Evolutionary conservation across 805 yeast genomes (phyloP).

Genomic region (Monosporozyma servazzii): DNA sequence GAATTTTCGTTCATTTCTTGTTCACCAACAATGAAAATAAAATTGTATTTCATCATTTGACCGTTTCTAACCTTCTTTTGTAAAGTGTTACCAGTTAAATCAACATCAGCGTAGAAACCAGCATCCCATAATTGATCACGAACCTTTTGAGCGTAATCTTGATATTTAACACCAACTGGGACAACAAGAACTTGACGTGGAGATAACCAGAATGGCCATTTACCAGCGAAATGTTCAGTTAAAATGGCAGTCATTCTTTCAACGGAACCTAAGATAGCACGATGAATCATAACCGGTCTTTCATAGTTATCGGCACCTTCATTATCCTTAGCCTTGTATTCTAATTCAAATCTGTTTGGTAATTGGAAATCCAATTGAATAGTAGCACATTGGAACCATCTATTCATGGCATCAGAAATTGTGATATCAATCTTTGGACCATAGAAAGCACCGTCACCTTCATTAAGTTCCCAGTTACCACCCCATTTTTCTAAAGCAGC

Average conservation of each 20-base stretch:
- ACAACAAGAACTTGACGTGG: slow-evolving; percentile 96
- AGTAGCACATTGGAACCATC: slow-evolving; percentile 99
- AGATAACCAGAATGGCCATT: slow-evolving; percentile 99
- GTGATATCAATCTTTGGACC: slow-evolving; percentile 95
- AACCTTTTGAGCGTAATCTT: slow-evolving; percentile 80
- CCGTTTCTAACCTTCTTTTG: slow-evolving; percentile 98
- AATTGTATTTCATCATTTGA: slow-evolving; percentile 88
- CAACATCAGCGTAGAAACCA: slow-evolving; percentile 89
- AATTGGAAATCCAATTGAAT: slow-evolving; percentile 98
- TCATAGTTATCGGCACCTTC: slow-evolving; percentile 42
- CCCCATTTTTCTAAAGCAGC: slow-evolving; percentile 77
- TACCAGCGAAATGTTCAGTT: slow-evolving; percentile 97
- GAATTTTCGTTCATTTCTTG: slow-evolving; percentile 71
- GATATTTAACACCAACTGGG: slow-evolving; percentile 92
- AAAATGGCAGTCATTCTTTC: slow-evolving; percentile 99
- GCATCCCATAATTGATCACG: slow-evolving; percentile 57
- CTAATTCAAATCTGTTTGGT: slow-evolving; percentile 86
- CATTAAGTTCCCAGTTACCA: slow-evolving; percentile 87
- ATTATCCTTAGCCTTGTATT: slow-evolving; percentile 64
- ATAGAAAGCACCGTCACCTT: slow-evolving; percentile 95
- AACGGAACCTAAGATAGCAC: slow-evolving; percentile 96
- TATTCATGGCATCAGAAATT: slow-evolving; percentile 86
- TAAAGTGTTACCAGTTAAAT: slow-evolving; percentile 87
- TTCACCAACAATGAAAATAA: slow-evolving; percentile 94
- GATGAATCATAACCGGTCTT: slow-evolving; percentile 98